phyloP scores from a whole-genome alignment of 2,329 filamentous ascomycete species.

The Stemphylium vesicarium region DNA sequence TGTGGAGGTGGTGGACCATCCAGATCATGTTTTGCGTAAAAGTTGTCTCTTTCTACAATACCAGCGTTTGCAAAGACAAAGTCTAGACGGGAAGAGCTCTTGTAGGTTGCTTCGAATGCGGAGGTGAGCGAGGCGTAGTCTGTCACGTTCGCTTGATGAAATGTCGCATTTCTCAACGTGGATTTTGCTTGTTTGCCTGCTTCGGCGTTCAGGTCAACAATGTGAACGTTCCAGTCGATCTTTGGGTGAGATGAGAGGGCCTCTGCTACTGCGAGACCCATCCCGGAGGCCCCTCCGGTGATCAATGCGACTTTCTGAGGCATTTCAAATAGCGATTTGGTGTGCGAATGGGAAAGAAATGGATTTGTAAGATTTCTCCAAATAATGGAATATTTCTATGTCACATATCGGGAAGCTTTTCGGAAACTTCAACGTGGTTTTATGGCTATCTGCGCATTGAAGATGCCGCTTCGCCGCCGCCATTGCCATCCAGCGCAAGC shows the following conservation, averaged over 20 bases:
- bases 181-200: conserved; percentile 41
- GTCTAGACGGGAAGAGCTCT: conserved; percentile 48
- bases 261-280: conserved; percentile 53
- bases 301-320: conserved; percentile 65
- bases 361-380: no score
- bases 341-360: not conserved
- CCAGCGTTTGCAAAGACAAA: conserved; percentile 60
- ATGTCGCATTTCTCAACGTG: conserved; percentile 40
- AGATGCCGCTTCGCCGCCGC: no score
- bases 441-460: no score
- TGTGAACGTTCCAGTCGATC: conserved; percentile 49
- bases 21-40: conserved; percentile 47
- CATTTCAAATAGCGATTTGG: conserved; percentile 9
- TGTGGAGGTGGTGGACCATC: conserved; percentile 34
- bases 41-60: conserved; percentile 52
- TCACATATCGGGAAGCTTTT: no score
- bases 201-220: conserved; percentile 50
- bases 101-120: conserved; percentile 50
- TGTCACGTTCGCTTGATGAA: conserved; percentile 50
- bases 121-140: conserved; percentile 44
- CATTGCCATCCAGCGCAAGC: no score
- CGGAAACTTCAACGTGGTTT: no score
- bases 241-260: conserved; percentile 40
- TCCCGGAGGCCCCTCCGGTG: conserved; percentile 72
- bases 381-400: no score